These are phyloP conservation scores for Kingdonia uniflora DNA, from an alignment of 164 flowering plant genomes.

Conservation along the genomic window DNA sequence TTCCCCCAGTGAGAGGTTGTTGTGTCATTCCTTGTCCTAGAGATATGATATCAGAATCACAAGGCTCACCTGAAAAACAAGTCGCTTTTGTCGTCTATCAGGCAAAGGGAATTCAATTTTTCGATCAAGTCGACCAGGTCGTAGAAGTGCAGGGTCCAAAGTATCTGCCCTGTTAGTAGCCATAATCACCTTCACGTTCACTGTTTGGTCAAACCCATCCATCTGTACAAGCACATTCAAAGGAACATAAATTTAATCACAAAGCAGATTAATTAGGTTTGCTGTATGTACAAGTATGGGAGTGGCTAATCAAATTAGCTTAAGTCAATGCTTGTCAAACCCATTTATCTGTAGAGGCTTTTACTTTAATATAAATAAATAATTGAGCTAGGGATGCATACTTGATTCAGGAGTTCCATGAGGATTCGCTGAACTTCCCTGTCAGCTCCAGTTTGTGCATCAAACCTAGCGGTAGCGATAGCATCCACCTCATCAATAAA, in stretches of 20 bases:
- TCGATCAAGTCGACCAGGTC: conserved; percentile 94
- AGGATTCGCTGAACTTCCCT: conserved; percentile 97
- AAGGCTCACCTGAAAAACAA: conserved; percentile 76
- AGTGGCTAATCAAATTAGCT: no score
- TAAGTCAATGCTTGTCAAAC: no score
- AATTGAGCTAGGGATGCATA: conserved; percentile 5
- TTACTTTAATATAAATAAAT: no score
- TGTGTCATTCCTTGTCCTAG: no score
- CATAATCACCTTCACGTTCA: conserved; percentile 97
- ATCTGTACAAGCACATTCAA: conserved; percentile 32
- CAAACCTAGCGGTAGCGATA: conserved; percentile 96
- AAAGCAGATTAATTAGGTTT: no score
- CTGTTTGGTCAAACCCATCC: conserved; percentile 99
- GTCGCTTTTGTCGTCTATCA: conserved; percentile 92
- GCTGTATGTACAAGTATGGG: no score
- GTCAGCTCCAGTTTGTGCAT: conserved; percentile 99
- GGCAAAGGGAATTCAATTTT: conserved; percentile 97
- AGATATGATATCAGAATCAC: no score
- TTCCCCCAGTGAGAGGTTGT: no score
- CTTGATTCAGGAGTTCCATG: conserved; percentile 96
- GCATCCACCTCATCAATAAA: conserved; percentile 99
- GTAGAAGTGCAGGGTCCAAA: conserved; percentile 91
- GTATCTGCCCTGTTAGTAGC: conserved; percentile 98
- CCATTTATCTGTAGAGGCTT: no score
- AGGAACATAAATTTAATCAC: no score